Conservation (phyloP, 106 monocot genomes). For the Dendrobium chrysotoxum region DNA sequence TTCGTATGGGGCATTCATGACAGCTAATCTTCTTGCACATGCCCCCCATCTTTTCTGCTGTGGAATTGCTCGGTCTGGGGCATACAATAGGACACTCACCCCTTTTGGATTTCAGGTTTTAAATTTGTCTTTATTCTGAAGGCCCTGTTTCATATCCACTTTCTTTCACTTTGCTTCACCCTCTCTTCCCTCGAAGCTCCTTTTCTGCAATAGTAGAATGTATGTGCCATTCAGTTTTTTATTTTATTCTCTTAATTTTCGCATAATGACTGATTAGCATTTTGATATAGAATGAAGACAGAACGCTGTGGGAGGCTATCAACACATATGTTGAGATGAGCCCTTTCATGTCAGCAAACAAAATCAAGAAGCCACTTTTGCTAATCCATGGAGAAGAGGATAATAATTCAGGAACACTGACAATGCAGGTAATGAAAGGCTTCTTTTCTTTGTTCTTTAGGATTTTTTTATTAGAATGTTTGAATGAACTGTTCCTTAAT, state of each 20-base stretch:
- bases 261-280: not conserved
- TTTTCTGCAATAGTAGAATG: constrained; percentile 5
- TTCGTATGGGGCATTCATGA: constrained; percentile 99
- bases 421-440: constrained; percentile 81
- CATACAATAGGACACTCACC: constrained; percentile 96
- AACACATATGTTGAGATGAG: constrained; percentile 88
- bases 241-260: not conserved
- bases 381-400: constrained; percentile 97
- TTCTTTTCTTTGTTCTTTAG: not conserved
- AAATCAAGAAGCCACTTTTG: constrained; percentile 94
- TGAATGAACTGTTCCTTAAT: not conserved
- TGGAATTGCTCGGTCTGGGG: constrained; percentile 93
- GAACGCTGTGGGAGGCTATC: constrained; percentile 97
- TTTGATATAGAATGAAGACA: constrained; percentile 80
- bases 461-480: not conserved
- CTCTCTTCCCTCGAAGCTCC: not conserved
- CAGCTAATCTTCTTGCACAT: constrained; percentile 92
- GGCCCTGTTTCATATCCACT: not conserved
- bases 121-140: not conserved
- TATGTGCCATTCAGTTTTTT: not conserved
- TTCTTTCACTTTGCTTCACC: not conserved
- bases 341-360: constrained; percentile 97
- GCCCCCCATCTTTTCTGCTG: constrained; percentile 97
- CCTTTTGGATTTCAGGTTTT: constrained; percentile 97
- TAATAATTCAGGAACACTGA: constrained; percentile 94